Conservation (phyloP, 2,329 filamentous ascomycete genomes). For the Escovopsis sp. region DNA sequence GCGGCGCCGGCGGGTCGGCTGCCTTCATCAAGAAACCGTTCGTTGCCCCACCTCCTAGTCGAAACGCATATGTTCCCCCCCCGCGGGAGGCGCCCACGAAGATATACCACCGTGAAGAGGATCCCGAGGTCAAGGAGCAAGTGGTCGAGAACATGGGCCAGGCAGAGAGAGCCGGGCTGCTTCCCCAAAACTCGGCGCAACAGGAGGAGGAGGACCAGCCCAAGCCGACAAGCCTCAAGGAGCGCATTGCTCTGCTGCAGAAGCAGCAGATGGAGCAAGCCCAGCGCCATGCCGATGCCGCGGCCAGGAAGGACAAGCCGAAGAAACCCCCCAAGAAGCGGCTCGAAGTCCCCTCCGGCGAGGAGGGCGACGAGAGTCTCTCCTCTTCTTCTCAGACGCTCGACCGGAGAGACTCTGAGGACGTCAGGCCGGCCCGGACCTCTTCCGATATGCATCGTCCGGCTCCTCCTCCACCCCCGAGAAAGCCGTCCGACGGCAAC, state of each 20-base stretch:
- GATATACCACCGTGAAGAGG: slow-evolving; percentile 76
- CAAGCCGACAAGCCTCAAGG: slow-evolving; percentile 86
- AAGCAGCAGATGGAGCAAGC: slow-evolving; percentile 89
- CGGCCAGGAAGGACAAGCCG: slow-evolving; percentile 73
- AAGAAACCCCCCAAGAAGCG: slow-evolving; percentile 58
- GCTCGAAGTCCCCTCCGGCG: slow-evolving; percentile 27
- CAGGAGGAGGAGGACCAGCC: slow-evolving; percentile 61
- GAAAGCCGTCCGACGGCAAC: slow-evolving; percentile 46
- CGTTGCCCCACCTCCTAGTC: slow-evolving; percentile 84
- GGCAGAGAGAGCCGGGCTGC: slow-evolving; percentile 53
- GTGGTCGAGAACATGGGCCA: slow-evolving; percentile 51
- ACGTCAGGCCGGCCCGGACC: slow-evolving; percentile 27
- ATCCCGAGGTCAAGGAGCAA: slow-evolving; percentile 54
- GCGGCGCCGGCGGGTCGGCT: slow-evolving; percentile 28
- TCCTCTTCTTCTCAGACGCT: slow-evolving; percentile 15
- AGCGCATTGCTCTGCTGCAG: slow-evolving; percentile 85
- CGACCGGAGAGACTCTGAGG: slow-evolving; percentile 34
- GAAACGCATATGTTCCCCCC: slow-evolving; percentile 77
- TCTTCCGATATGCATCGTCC: slow-evolving; percentile 31
- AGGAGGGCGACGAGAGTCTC: slow-evolving; percentile 13
- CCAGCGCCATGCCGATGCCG: slow-evolving; percentile 61
- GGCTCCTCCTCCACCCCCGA: slow-evolving; percentile 29
- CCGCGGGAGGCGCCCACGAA: slow-evolving; percentile 56
- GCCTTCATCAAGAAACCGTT: slow-evolving; percentile 94
- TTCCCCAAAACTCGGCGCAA: slow-evolving; percentile 25